Conservation (phyloP, 768 basidiomycete genomes). For the Podaxis carcinomalis region DNA sequence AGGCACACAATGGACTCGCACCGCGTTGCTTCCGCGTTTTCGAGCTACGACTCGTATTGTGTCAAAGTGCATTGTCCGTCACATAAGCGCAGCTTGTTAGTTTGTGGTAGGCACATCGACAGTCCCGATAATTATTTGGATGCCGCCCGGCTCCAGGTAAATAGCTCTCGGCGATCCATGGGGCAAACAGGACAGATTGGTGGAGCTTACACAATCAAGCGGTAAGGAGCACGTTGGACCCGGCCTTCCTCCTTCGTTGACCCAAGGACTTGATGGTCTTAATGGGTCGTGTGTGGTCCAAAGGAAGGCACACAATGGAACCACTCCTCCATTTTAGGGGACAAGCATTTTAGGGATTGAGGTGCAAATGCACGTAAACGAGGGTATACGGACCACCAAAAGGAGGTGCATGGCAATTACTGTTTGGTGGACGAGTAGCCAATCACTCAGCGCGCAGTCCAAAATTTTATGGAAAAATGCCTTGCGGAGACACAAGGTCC, state of each 20-base stretch:
- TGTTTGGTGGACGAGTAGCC: neutral
- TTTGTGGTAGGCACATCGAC: too few species aligned
- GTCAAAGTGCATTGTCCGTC: neutral
- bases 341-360: neutral
- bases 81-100: too few species aligned
- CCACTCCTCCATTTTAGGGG: neutral
- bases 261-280: neutral
- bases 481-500: neutral
- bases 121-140: too few species aligned
- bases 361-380: neutral
- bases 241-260: neutral
- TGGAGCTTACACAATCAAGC: neutral
- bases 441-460: neutral
- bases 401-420: neutral
- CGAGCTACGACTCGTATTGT: neutral
- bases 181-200: neutral
- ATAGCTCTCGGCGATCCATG: neutral
- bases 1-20: neutral
- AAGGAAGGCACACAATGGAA: neutral
- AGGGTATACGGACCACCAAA: neutral
- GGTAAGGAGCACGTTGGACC: neutral
- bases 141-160: neutral
- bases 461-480: neutral
- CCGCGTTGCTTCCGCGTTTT: conserved; percentile 5
- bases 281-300: too few species aligned